Evolutionary conservation across 257 asterid genomes (phyloP), one percentile per base, ranked within the genome.

Genomic region (Thymus quinquecostatus): DNA sequence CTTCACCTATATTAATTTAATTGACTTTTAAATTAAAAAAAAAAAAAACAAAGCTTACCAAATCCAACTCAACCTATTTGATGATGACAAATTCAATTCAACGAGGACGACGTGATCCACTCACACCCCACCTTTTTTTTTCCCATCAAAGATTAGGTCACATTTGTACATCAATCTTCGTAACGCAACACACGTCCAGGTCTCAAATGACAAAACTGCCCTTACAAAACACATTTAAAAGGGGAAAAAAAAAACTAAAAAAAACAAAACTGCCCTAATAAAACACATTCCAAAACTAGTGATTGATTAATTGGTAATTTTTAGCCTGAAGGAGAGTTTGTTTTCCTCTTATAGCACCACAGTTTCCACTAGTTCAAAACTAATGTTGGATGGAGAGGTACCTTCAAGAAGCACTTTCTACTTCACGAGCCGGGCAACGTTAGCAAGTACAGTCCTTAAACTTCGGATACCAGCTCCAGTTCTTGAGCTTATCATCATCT

Each of bases 401-500:
- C 82, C 80, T 79, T 45, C 10, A 54, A 59, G 63, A 69, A 53
- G 68, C 38, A 58, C 58, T 77, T 72, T 78, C 81, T 83, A 88
- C 38, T 76, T 83, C 62, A 83, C 82, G 68, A 89, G 75, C 14
- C 98, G 93, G 68, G 88, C 92, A 73, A 95, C 80, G 82, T 84
- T 89, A 69, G 91, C 64, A 59, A 95, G 96, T 50, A 78, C 97
- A 0, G 96, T 90, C 80, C 98, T 89, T 75, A 95, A 83, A 78
- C 96, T 86, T 82, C 96, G 83, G 74, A 92, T 79, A 47, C 99
- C 99, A 32, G 98, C 98, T 40, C 99, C 99, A 64, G 97, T 85
- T 81, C 64, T 92, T 8, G 99, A 89, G 94, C 99, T 89, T 68
- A 85, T 86, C 98, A 95, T 95, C 97, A 95, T 89, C 98, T 95